Evolutionary conservation across 2,329 filamentous ascomycete genomes (phyloP).

Genomic region (Beauveria asiatica): DNA sequence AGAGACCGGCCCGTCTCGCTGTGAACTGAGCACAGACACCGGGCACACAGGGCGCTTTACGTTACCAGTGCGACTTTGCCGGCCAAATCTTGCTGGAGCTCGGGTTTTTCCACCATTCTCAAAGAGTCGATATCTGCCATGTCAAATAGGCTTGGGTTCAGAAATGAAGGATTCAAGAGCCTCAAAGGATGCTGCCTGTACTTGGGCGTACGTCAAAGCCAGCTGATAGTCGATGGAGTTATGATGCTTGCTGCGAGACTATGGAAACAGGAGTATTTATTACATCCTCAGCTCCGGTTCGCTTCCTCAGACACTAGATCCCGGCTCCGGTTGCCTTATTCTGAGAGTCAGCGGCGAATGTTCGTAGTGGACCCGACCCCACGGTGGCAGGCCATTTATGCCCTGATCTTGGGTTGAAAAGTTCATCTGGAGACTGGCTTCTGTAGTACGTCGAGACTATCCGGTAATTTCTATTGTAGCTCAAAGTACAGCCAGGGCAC

Average conservation of each 20-base stretch:
- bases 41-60: background rate
- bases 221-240: background rate
- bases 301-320: background rate
- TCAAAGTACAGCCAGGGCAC: no score
- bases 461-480: no score
- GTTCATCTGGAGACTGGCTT: no score
- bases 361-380: background rate
- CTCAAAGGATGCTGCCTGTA: background rate
- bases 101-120: background rate
- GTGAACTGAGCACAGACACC: background rate
- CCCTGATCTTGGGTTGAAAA: no score
- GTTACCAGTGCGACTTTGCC: background rate
- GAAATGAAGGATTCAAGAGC: background rate
- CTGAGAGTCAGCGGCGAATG: background rate
- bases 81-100: background rate
- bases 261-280: background rate
- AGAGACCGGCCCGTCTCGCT: background rate
- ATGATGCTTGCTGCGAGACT: background rate
- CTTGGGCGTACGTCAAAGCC: background rate
- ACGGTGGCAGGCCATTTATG: background rate
- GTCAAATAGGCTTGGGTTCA: background rate
- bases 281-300: background rate
- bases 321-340: background rate
- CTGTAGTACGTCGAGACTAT: no score
- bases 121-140: background rate